Conservation (phyloP, 768 basidiomycete genomes). For the Tephrocybe sp. region DNA sequence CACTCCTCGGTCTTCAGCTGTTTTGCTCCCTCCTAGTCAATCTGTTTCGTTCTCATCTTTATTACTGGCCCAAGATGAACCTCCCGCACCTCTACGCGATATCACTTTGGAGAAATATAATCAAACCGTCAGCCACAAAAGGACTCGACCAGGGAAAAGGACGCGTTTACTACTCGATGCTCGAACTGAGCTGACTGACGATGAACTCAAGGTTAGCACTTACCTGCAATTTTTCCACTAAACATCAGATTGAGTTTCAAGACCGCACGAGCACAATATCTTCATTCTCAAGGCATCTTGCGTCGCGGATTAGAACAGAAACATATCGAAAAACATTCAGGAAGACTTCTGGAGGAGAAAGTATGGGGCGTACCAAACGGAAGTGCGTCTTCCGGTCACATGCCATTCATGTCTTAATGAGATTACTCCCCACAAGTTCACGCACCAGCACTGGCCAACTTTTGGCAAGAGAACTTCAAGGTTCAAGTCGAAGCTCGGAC, state of each 20-base stretch:
- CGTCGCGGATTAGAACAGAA: conserved; percentile 52
- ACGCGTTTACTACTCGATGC: conserved; percentile 66
- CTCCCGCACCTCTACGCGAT: conserved; percentile 25
- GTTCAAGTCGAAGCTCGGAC: conserved; percentile 67
- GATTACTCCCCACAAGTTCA: conserved; percentile 43
- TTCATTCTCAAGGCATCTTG: conserved; percentile 57
- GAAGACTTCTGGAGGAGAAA: conserved; percentile 56
- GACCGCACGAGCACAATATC: conserved; percentile 66
- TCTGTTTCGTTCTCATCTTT: conserved; percentile 38
- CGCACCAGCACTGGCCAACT: conserved; percentile 64
- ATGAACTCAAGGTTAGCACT: conserved; percentile 66
- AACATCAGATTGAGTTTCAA: conserved; percentile 25
- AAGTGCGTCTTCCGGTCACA: conserved; percentile 51
- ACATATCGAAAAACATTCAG: conserved; percentile 54
- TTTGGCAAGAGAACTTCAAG: conserved; percentile 75
- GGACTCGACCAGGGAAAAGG: conserved; percentile 37
- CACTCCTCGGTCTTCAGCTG: not conserved
- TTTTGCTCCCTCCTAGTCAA: conserved; percentile 23
- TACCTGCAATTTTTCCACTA: not conserved
- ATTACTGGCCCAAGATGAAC: conserved; percentile 41
- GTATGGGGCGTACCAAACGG: conserved; percentile 67
- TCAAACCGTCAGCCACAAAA: conserved; percentile 15
- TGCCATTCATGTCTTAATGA: not conserved
- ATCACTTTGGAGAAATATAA: conserved; percentile 26
- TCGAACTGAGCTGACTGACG: conserved; percentile 79